Evolutionary conservation across 1,139 yeast genomes (phyloP), one percentile per base, ranked within the genome.

Genomic region (Zygoascus sp.): DNA sequence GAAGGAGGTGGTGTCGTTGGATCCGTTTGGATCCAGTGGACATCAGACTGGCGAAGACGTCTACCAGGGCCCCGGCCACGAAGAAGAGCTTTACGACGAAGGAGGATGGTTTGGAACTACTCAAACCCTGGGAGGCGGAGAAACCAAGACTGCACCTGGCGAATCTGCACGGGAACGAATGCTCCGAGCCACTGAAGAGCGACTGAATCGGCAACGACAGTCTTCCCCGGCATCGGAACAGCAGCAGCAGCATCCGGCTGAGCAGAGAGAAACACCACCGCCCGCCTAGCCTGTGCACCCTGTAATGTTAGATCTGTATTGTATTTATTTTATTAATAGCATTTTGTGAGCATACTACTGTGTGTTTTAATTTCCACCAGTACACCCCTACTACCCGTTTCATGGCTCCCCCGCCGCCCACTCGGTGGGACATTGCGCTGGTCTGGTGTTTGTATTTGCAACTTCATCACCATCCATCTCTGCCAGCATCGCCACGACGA

Each of bases 1-100:
- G 49, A 53, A 55, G 40, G 69, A 69, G 47, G 68, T 63, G 15
- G 57, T 64, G 11, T 57, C 51, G 7, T 50, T 66, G 22, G 67
- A 68, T 47, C 70, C 70, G 13, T 58, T 58, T 45, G 60, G 61
- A 10, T 42, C 46, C 21, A 17, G 45, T 8, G 61, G 60, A 20
- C 49, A 51, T 21, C 55, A 51, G 35, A 40, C 55, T 8, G 52
- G 54, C 2, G 53, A 46, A 10, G 62, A 59, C 22, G 48, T 56
- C 3, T 60, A 55, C 44, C 52, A 56, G 30, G 60, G 61, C 2
- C 60, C 58, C 0, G 56, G 54, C 2, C 46, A 49, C 6, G 57
- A 50, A 28, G 37, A 48, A 22, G 44, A 37, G 25, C 32, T 28
- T 5, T 48, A 25, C 27, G 64, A 59, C 46, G 60, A 55, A 15